Base-by-base conservation (phyloP, 2,329 filamentous ascomycete genomes). In the Magnaporthiopsis rhizophila region DNA sequence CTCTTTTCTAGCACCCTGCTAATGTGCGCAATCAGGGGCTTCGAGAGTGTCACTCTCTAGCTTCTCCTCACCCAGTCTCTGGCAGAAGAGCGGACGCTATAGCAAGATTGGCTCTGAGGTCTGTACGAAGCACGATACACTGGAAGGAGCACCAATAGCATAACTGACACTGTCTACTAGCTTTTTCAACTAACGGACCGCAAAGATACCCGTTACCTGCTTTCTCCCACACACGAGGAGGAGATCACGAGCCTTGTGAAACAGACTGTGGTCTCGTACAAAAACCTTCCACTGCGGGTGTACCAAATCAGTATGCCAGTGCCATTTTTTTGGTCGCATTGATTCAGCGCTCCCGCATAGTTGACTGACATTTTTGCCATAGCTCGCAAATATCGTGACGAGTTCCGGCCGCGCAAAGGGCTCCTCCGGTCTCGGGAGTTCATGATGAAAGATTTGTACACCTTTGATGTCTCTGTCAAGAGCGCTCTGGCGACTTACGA, bases 391-490 rank as follows among this genome's bases (percentile, higher is more conserved):
- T 99, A 98, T 72, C 87, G 95, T 61, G 95, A 99, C 77, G 95
- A 99, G 76, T 84, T 89, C 65, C 85, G 95, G 32, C 95, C 95
- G 26, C 86, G 95, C 38, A 91, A 96, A 70, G 95, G 95, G 15
- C 81, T 99, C 2, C 80, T 99, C 11, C 87, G 95, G 12, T 90
- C 91, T 0, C 87, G 92, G 66, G 95, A 99, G 72, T 99, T 99
- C 71, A 78, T 92, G 69, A 99, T 99, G 95, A 99, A 99, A 76
- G 95, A 99, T 74, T 83, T 99, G 0, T 99, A 99, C 74, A 97
- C 93, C 0, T 99, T 99, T 72, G 95, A 99, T 72, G 78, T 82
- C 50, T 88, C 83, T 4, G 74, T 81, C 0, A 77, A 84, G 32
- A 78, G 84, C n/a, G 94, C 94, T 1, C 79, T 93, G n/a, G 77